Conservation (phyloP, 2,329 filamentous ascomycete species). For the Cordyceps cateniannulata region DNA sequence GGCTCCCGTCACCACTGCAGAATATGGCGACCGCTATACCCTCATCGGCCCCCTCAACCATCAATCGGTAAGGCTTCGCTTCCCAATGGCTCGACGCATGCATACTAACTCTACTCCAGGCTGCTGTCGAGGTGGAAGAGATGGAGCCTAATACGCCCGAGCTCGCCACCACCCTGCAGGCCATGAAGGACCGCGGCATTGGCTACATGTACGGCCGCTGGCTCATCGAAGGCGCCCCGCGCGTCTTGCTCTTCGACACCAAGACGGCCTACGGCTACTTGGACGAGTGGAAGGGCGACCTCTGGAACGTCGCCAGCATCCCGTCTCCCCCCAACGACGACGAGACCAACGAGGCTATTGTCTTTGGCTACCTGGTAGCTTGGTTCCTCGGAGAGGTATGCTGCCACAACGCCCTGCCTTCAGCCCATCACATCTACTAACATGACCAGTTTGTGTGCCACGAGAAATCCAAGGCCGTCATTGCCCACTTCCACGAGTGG, state of each 20-base stretch:
- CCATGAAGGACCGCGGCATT: slow-evolving; percentile 90
- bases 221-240: slow-evolving; percentile 93
- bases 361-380: slow-evolving; percentile 93
- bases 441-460: slow-evolving; percentile 74
- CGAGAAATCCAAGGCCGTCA: slow-evolving; percentile 85
- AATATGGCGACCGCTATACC: slow-evolving; percentile 97
- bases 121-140: slow-evolving; percentile 95
- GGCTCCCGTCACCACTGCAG: slow-evolving; percentile 91
- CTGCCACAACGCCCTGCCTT: not conserved
- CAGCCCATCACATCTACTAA: slow-evolving; percentile 11
- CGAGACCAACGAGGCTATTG: slow-evolving; percentile 95
- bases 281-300: slow-evolving; percentile 93
- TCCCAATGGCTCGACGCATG: not conserved
- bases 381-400: slow-evolving; percentile 96
- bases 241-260: slow-evolving; percentile 91
- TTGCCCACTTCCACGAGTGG: slow-evolving; percentile 99
- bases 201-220: slow-evolving; percentile 89
- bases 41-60: slow-evolving; percentile 92
- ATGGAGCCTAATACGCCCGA: slow-evolving; percentile 77
- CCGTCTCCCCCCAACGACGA: slow-evolving; percentile 87
- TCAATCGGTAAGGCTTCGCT: slow-evolving; percentile 61
- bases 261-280: slow-evolving; percentile 86
- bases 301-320: slow-evolving; percentile 90
- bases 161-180: slow-evolving; percentile 74
- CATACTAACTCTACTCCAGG: slow-evolving; percentile 44